Base-by-base conservation (phyloP, 345 rosid species). In the Schrenkiella parvula region DNA sequence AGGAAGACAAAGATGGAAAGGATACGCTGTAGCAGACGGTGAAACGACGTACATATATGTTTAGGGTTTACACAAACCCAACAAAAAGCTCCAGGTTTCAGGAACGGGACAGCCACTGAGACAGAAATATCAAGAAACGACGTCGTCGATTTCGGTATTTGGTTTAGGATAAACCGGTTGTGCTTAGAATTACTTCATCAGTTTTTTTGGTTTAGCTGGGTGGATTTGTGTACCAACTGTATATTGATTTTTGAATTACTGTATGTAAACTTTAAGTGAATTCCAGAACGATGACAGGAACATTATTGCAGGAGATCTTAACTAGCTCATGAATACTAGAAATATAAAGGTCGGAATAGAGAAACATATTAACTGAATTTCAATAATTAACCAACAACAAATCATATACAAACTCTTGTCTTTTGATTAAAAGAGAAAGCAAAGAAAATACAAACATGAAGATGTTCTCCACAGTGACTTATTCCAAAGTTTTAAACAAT, bases 401-500 rank as follows among this genome's bases (percentile, higher is more conserved):
- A 66, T 48, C 15, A 57, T 73, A 38, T 74, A 74, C 72, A 58
- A 66, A 66, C 54, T 66, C 78, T 60, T 56, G 61, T 66, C 46
- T 66, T 66, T 74, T 74, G 54, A 48, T 38, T 58, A 58, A 21
- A 1, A 46, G 23, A 54, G 38, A 32, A 50, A 51, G 44, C 53
- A 71, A 63, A 50, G 58, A 44, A 23, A 21, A 39, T 74, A 74
- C 62, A 74, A 59, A 67, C 68, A 68, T 51, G 32, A 8, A 42
- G 56, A 51, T 42, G 73, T 51, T 9, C 23, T 59, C 63, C 73
- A 59, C 46, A 50, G 46, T 50, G 47, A 59, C 73, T 75, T 67
- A 68, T 75, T 75, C 57, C 56, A 60, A 75, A 41, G 68, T 42
- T 32, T 60, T 56, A 75, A 67, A 68, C 68, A 67, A 59, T 60